Base-by-base conservation (phyloP, 2,329 filamentous ascomycete genomes). In the Septoria petroselini region DNA sequence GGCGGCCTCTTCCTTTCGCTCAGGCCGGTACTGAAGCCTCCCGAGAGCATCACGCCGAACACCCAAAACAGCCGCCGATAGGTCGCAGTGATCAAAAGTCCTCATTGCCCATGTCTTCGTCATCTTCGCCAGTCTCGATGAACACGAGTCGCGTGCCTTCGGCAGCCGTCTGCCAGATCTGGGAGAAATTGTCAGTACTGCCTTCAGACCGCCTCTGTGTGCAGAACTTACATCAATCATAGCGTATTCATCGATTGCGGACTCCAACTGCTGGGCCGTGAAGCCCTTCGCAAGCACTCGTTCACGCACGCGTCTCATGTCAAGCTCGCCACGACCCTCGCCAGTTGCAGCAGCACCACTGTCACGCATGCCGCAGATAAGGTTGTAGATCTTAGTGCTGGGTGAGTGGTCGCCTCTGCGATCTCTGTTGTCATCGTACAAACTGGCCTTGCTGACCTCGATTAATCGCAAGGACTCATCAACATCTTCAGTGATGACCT, bases 201-300 rank as follows among this genome's bases (percentile, higher is more conserved):
- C 15, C 35, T 9, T 18, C 18, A 7, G 3, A 18, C 3, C 18
- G 14, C 4, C 6, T 23, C 23, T 15, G 11, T 33, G 7, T 4
- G 11, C 17, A 23, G 27, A 14, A 85, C 91, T 88, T 76, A 97
- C 93, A 75, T 95, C 87, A 54, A 95, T 73, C 58, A 81, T 76
- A 2, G 88, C 84, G 71, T 98, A 97, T 74, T 95, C 91, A 55
- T 95, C 85, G 66, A 98, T 77, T 15, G 91, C 85, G 60, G 81
- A 80, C 64, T 87, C 78, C 73, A 95, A 90, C 70, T 98, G 91
- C 70, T 97, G 89, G 58, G 90, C 85, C 0, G 91, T 98, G 70
- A 96, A 98, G 2, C 93, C 93, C 79, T 95, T 96, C 45, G 91
- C 93, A 62, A 97, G 78, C 23, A 98, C 90, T 58, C 93, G 76